Evolutionary conservation across 1,139 yeast species (phyloP).

Genomic region (Trichomonascaceae sp.): DNA sequence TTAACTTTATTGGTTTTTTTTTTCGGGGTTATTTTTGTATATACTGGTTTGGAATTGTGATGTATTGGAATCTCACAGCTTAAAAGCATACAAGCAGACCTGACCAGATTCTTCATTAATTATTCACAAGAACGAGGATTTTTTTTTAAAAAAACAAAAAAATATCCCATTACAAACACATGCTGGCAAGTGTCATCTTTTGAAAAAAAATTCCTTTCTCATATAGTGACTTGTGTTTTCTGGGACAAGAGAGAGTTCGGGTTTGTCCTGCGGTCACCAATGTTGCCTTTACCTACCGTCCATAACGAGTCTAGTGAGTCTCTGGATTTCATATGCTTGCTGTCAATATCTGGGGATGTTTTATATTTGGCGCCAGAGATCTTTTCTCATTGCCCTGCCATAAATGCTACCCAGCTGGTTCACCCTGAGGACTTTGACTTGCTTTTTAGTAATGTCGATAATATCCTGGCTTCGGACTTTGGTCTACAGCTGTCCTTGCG

Average conservation of each 20-base stretch:
- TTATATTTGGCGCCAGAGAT: constrained; percentile 6
- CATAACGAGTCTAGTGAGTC: constrained; percentile 5
- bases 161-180: neutral
- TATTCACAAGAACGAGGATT: neutral
- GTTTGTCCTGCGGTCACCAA: neutral
- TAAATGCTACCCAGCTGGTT: constrained; percentile 18
- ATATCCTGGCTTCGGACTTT: constrained; percentile 14
- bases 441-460: constrained; percentile 17
- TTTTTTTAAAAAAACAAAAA: neutral
- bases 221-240: neutral
- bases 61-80: neutral
- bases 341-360: constrained; percentile 4
- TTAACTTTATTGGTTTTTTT: too few species aligned
- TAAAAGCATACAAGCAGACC: neutral
- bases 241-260: neutral
- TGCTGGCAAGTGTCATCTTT: neutral
- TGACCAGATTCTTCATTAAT: neutral
- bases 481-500: constrained; percentile 19
- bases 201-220: neutral
- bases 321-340: constrained; percentile 6
- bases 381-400: neutral
- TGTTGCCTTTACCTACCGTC: neutral
- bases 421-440: constrained; percentile 25
- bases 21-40: neutral
- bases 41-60: neutral